Percentiles rank a stretch among this genome's conserved stretches.
phyloP scores from a whole-genome alignment of 1,139 yeast genomes.

The Scheffersomyces segobiensis region DNA sequence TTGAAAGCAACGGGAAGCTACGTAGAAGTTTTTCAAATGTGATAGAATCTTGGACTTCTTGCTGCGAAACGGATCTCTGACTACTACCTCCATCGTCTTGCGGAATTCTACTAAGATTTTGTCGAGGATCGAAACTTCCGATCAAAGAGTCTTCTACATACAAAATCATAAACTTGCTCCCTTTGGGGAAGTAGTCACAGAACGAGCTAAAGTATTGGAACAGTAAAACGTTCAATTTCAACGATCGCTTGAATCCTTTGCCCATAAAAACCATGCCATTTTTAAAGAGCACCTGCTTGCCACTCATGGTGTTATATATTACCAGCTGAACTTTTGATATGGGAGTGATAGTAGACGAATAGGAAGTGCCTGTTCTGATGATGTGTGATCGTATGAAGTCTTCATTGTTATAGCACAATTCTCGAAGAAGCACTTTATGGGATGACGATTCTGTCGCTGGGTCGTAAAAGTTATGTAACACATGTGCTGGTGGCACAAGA shows the following conservation, averaged over 20 bases:
- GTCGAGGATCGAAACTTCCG: constrained; percentile 26
- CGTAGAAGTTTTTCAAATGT: constrained; percentile 39
- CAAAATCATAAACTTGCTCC: constrained; percentile 53
- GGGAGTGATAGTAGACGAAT: constrained; percentile 37
- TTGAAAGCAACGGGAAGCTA: constrained; percentile 47
- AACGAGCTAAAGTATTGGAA: constrained; percentile 47
- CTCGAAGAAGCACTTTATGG: constrained; percentile 42
- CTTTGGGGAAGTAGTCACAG: constrained; percentile 47
- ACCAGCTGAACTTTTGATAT: constrained; percentile 44
- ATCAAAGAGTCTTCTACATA: constrained; percentile 52
- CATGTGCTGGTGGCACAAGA: constrained; percentile 59
- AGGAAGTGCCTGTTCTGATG: constrained; percentile 38
- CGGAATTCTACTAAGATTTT: neutral
- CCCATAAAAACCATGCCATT: constrained; percentile 57
- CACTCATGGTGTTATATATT: constrained; percentile 58
- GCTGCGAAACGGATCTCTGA: neutral
- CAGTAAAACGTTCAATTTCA: constrained; percentile 44
- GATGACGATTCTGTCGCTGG: constrained; percentile 35
- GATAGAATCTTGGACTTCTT: constrained; percentile 5
- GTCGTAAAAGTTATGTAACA: constrained; percentile 54
- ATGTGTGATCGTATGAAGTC: constrained; percentile 77
- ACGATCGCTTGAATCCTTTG: constrained; percentile 55
- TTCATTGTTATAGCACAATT: constrained; percentile 56
- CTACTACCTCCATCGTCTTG: neutral
- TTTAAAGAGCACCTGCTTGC: constrained; percentile 57